Conservation (phyloP, 257 asterid species). For the Mitragyna speciosa region DNA sequence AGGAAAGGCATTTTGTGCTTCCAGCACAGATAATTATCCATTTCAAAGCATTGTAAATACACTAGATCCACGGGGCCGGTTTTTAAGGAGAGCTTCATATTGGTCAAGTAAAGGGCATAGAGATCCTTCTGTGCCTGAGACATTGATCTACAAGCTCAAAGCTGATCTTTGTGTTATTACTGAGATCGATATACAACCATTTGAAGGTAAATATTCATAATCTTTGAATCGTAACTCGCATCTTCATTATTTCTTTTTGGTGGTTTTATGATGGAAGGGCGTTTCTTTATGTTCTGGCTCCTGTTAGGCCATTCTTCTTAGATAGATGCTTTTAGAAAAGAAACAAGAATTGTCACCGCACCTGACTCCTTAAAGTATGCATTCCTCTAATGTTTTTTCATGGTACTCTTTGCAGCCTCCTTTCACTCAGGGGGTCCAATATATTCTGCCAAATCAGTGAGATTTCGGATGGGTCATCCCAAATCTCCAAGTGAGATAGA, state of each 20-base stretch:
- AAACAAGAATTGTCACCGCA: not conserved
- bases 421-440: constrained; percentile 62
- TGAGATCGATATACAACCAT: constrained; percentile 72
- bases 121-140: constrained; percentile 69
- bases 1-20: constrained; percentile 57
- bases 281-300: not conserved
- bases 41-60: constrained; percentile 63
- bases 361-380: not conserved
- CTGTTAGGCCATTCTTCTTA: not conserved
- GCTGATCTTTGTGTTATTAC: constrained; percentile 64
- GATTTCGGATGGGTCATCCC: constrained; percentile 68
- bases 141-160: constrained; percentile 55
- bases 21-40: constrained; percentile 77
- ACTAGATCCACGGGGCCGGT: constrained; percentile 55
- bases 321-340: not conserved
- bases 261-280: not conserved
- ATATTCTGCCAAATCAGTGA: constrained; percentile 68
- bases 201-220: constrained; percentile 49
- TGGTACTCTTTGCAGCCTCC: constrained; percentile 47
- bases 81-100: constrained; percentile 49
- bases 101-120: constrained; percentile 86
- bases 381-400: not conserved
- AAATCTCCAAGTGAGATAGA: constrained; percentile 38
- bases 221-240: not conserved
- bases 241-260: not conserved